phyloP scores from a whole-genome alignment of 768 basidiomycete genomes.

The Collybia nuda region DNA sequence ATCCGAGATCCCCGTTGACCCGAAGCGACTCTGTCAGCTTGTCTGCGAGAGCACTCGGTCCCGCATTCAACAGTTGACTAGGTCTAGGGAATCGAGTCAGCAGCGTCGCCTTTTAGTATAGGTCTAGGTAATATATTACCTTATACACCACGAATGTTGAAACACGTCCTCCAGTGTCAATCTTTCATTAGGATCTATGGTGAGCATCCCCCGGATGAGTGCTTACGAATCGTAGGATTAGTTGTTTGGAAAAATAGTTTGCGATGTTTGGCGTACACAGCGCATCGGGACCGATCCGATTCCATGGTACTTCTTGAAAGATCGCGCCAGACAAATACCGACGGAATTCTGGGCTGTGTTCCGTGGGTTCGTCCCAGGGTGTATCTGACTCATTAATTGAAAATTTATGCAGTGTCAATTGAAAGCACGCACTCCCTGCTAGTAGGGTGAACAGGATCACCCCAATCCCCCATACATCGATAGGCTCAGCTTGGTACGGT shows the following conservation, averaged over 20 bases:
- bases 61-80: constrained; percentile 62
- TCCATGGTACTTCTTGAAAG: constrained; percentile 80
- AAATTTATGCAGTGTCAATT: not conserved
- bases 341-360: constrained; percentile 74
- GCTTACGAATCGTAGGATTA: constrained; percentile 38
- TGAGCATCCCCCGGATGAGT: constrained; percentile 72
- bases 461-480: constrained; percentile 96
- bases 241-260: no score
- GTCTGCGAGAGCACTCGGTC: constrained; percentile 58
- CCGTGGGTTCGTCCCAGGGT: constrained; percentile 95
- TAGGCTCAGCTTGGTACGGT: constrained; percentile 86
- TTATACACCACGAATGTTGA: constrained; percentile 72
- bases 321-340: constrained; percentile 75
- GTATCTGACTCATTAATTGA: constrained; percentile 58
- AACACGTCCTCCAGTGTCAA: constrained; percentile 53
- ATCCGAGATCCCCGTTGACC: constrained; percentile 69
- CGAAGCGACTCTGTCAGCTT: constrained; percentile 69
- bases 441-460: constrained; percentile 92
- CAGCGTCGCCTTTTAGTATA: not conserved
- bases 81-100: constrained; percentile 41
- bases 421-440: constrained; percentile 72
- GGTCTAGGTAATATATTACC: constrained; percentile 34
- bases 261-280: constrained; percentile 50
- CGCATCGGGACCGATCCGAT: constrained; percentile 51
- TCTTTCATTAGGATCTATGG: constrained; percentile 65